Base-by-base conservation (phyloP, 75 land plant species). In the Picea sitchensis region DNA sequence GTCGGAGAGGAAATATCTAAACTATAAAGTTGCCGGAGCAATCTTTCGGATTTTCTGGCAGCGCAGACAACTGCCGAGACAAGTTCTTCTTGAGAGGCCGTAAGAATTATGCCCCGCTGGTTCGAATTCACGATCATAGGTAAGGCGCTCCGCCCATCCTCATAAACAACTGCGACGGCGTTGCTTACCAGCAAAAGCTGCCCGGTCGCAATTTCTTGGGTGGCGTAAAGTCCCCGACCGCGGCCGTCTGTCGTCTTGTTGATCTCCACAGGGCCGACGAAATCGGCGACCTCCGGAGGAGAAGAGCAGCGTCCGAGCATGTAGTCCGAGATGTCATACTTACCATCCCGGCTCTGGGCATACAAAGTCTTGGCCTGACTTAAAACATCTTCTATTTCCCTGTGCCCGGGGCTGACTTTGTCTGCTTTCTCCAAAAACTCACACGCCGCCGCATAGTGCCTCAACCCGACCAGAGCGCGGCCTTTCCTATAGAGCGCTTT, bases 401-500 rank as follows among this genome's bases (percentile, higher is more conserved):
- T 54, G 44, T 81, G 58, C 15, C 82, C 68, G 17, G 78, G 18
- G 41, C 44, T 18, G 5, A 60, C 41, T 3, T 21, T 31, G 34
- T 74, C 59, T 30, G 78, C 83, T 18, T 14, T 64, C 21, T 62
- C 41, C 36, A 82, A 38, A 8, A n/a, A 44, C 26, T 75, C 81
- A 20, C 41, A 67, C 1, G 41, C 71, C 20, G 5, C 11, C 17
- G 18, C 77, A 47, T 83, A 78, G 14, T 85, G 61, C 69, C 78
- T 57, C 34, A 85, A 23, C 18, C 77, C 86, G 15, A 71, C 69
- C 54, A 85, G 58, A 8, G 86, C 86, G 4, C 86, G 75, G 17
- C 85, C 86, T 56, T 85, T 85, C 9, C 86, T 1, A 67, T 61
- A 83, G 0, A 83, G 41, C 58, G 86, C 73, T 59, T 85, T 85